Percentiles rank a stretch among this genome's conserved stretches.
phyloP scores from a whole-genome alignment of 352 stramenopile genomes.

The Phytopythium mirpurense region DNA sequence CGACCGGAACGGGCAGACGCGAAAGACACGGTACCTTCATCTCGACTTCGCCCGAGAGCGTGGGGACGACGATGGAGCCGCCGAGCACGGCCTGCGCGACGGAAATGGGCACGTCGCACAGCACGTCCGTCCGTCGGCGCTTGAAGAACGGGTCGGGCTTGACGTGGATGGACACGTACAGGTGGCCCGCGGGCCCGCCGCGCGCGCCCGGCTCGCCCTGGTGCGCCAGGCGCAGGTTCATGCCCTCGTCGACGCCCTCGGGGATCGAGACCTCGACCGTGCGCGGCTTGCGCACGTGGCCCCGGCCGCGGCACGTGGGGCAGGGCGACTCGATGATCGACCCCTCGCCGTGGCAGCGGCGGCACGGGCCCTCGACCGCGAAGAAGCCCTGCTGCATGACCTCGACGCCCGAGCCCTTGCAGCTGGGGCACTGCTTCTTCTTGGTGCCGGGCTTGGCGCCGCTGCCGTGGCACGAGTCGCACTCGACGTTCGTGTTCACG shows the following conservation, averaged over 20 bases:
- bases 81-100: conserved; percentile 92
- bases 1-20: too few relatives aligned
- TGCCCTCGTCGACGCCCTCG: conserved; percentile 93
- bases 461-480: conserved; percentile 70
- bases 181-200: conserved; percentile 88
- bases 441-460: conserved; percentile 81
- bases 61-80: conserved; percentile 93
- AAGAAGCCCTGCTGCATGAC: conserved; percentile 89
- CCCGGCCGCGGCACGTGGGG: conserved; percentile 69
- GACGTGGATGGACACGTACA: conserved; percentile 94
- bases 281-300: conserved; percentile 85
- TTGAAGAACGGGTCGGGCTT: conserved; percentile 95
- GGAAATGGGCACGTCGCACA: conserved; percentile 92
- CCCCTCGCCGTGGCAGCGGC: conserved; percentile 73
- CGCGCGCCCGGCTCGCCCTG: conserved; percentile 87
- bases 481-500: conserved; percentile 72
- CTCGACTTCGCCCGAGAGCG: conserved; percentile 96
- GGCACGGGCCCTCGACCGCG: conserved; percentile 83
- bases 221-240: conserved; percentile 92
- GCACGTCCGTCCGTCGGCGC: conserved; percentile 92
- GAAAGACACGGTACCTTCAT: too few relatives aligned
- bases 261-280: conserved; percentile 94
- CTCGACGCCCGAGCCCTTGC: conserved; percentile 81
- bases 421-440: conserved; percentile 74
- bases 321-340: conserved; percentile 85